Percentiles rank a stretch among this genome's conserved stretches.
Conservation (phyloP, 2,329 filamentous ascomycete species). For the Trichophyton mentagrophytes region DNA sequence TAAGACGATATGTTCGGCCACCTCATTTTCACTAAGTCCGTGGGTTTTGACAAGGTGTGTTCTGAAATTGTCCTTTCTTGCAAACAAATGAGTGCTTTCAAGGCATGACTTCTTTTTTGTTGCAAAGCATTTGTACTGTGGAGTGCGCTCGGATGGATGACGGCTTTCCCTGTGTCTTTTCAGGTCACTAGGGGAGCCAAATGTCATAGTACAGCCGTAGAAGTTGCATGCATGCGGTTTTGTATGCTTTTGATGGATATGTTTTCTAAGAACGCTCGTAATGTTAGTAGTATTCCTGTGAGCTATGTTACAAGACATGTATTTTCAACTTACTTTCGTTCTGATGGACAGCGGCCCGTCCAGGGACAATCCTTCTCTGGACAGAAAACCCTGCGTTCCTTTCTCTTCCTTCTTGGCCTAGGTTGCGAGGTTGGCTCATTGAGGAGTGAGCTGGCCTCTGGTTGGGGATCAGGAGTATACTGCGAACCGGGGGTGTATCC, state of each 20-base stretch:
- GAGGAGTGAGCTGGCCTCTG: neutral
- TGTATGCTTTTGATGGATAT: conserved; percentile 33
- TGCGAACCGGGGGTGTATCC: neutral
- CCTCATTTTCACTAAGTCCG: neutral
- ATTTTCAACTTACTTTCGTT: neutral
- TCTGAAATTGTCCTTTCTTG: conserved; percentile 74
- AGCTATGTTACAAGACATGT: neutral
- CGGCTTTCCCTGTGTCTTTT: conserved; percentile 46
- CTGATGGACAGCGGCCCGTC: neutral
- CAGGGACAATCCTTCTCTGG: neutral
- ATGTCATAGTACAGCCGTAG: conserved; percentile 38
- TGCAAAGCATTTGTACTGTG: conserved; percentile 47
- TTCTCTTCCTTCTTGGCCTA: neutral
- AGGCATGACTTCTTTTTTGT: conserved; percentile 40
- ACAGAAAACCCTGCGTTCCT: neutral
- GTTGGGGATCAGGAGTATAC: neutral
- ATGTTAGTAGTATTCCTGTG: neutral
- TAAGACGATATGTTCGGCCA: neutral
- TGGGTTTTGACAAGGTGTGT: conserved; percentile 48
- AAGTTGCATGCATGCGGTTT: neutral
- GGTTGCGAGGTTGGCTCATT: neutral
- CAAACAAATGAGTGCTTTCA: conserved; percentile 58
- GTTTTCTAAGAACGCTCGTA: conserved; percentile 49
- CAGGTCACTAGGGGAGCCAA: conserved; percentile 69
- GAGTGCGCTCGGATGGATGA: conserved; percentile 32